Percentiles rank a stretch among this genome's conserved stretches.
Evolutionary conservation across 164 flowering plant genomes (phyloP).

Genomic region (Akebia trifoliata): DNA sequence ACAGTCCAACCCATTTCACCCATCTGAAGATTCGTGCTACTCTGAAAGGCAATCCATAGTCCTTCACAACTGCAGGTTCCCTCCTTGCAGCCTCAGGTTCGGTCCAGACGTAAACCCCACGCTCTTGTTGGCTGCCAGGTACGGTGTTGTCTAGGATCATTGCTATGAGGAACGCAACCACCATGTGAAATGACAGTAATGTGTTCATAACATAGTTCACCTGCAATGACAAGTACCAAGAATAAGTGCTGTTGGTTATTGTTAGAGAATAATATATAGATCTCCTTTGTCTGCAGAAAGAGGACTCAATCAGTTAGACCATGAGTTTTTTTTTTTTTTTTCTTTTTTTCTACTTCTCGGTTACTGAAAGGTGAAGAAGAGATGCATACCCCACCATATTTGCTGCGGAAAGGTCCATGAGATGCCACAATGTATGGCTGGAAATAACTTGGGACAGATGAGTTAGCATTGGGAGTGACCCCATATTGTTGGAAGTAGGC

Average conservation of each 20-base stretch:
- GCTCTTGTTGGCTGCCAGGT: constrained; percentile 90
- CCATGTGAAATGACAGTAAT: constrained; percentile 81
- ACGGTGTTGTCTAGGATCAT: constrained; percentile 88
- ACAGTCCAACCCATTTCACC: constrained; percentile 97
- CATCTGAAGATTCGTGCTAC: constrained; percentile 79
- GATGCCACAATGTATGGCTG: constrained; percentile 93
- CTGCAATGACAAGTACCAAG: constrained; percentile 34
- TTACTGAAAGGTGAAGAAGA: constrained; percentile 11
- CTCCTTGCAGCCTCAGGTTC: constrained; percentile 74
- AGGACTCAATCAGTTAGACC: too few species aligned
- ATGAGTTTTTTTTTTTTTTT: too few species aligned
- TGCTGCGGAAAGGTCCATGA: constrained; percentile 82
- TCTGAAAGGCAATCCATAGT: constrained; percentile 85
- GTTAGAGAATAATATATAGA: too few species aligned
- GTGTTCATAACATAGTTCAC: constrained; percentile 85
- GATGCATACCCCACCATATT: constrained; percentile 68
- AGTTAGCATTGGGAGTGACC: constrained; percentile 58
- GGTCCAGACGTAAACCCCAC: constrained; percentile 94
- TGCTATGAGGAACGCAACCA: constrained; percentile 84
- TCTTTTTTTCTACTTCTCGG: not conserved
- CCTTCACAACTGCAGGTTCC: constrained; percentile 79
- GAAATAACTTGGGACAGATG: constrained; percentile 87
- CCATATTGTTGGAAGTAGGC: constrained; percentile 98
- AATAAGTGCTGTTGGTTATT: too few species aligned
- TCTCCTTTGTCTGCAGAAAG: too few species aligned